These are phyloP conservation scores for Fraxinus paxiana DNA, from an alignment of 305 asterid genomes.

Conservation along the genomic window DNA sequence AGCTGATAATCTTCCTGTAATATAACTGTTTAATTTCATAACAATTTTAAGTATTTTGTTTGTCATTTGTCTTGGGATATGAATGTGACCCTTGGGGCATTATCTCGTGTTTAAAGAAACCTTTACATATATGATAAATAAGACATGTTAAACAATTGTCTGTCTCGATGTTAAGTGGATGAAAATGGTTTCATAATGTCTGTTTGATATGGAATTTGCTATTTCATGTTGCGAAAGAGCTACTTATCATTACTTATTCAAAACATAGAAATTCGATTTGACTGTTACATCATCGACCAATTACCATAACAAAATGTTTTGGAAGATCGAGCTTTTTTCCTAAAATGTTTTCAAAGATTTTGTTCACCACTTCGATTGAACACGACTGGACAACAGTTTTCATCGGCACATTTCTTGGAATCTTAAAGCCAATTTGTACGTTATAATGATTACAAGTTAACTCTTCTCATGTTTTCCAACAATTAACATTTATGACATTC, in stretches of 20 bases:
- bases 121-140: background rate
- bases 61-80: background rate
- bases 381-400: too few species aligned
- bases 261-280: background rate
- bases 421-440: too few species aligned
- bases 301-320: too few species aligned
- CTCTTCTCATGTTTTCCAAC: too few species aligned
- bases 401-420: too few species aligned
- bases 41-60: background rate
- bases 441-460: too few species aligned
- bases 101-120: background rate
- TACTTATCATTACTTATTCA: too few species aligned
- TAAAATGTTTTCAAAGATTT: too few species aligned
- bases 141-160: background rate
- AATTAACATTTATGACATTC: too few species aligned
- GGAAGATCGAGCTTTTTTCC: too few species aligned
- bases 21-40: background rate
- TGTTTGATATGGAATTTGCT: background rate
- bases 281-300: background rate
- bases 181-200: background rate
- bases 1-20: background rate
- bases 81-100: background rate
- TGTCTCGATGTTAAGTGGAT: background rate
- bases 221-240: too few species aligned
- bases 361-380: too few species aligned